phyloP scores from a whole-genome alignment of 2,329 filamentous ascomycete species.

The Neurospora crassa region DNA sequence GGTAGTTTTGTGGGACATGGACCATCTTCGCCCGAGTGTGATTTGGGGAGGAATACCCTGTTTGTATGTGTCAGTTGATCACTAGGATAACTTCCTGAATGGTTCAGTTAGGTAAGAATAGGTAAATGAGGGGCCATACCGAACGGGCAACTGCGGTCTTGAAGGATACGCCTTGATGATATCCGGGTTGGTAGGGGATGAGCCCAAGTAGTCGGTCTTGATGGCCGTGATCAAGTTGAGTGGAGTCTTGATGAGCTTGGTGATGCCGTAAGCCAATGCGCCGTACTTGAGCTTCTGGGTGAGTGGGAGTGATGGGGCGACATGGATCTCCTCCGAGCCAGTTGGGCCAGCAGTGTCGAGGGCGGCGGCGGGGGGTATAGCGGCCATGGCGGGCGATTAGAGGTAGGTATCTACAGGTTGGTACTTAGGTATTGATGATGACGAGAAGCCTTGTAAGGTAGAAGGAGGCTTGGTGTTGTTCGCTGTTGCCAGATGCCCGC shows the following conservation, averaged over 20 bases:
- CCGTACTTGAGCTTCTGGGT: constrained; percentile 2
- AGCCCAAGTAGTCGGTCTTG: constrained; percentile 5
- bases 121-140: no score
- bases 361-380: background rate
- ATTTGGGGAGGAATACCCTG: constrained; percentile 32
- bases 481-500: background rate
- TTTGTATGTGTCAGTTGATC: background rate
- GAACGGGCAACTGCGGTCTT: constrained; percentile 12
- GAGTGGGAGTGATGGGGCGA: background rate
- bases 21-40: constrained; percentile 24
- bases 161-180: constrained; percentile 16
- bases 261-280: constrained; percentile 5
- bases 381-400: background rate
- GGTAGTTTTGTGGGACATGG: no score
- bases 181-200: constrained; percentile 6
- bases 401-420: background rate
- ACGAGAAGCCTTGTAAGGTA: background rate
- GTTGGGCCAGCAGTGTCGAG: background rate
- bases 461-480: background rate
- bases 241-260: constrained; percentile 4
- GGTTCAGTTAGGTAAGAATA: no score
- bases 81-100: no score
- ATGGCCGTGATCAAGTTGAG: background rate
- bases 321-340: background rate
- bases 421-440: background rate